Base-by-base conservation (phyloP, 768 basidiomycete species). In the Gelatoporia subvermispora region DNA sequence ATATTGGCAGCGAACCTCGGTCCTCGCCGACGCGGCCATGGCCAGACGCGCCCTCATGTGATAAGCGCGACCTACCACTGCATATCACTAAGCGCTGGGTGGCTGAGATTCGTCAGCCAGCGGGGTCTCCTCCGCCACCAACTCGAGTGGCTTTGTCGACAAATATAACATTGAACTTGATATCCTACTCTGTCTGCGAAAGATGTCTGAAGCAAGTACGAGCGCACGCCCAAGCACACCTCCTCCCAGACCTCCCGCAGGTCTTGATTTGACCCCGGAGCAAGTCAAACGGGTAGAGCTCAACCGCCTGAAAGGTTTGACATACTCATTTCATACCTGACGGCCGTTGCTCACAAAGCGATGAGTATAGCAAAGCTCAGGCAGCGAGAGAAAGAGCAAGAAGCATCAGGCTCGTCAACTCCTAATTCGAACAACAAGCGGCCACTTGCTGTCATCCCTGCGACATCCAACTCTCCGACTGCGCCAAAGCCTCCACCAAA, bases 361-460 rank as follows among this genome's bases (percentile, higher is more conserved):
- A 7, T 25, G 4, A 16, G 45, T n/a, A n/a, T 53, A 88, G 89
- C 90, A 3, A 93, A 93, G 66, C 84, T 82, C 23, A 78, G 71
- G 34, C 85, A 89, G 62, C 77, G 85, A 41, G 77, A 82, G 58
- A 74, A 72, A 46, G 87, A 89, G 58, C 72, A 78, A 45, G 72
- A 72, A 37, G 62, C 72, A 0, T 69, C 75, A 1, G 66, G 73
- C 0, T 81, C 81, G 1, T 72, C 73, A 16, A 66, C 68, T 15
- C 56, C 54, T 10, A 93, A 92, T 66, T 58, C 68, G n/a, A 83
- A 90, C 60, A 78, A 79, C 56, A 94, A 93, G 61, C 80, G 92
- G 22, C 82, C 88, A 0, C 65, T 93, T 3, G 69, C 67, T 38
- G 76, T 76, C 22, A 68, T 75, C 2, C 72, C 84, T 36, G 77